Evolutionary conservation across 2,329 filamentous ascomycete genomes (phyloP).

Genomic region (Ophiostoma sp.): DNA sequence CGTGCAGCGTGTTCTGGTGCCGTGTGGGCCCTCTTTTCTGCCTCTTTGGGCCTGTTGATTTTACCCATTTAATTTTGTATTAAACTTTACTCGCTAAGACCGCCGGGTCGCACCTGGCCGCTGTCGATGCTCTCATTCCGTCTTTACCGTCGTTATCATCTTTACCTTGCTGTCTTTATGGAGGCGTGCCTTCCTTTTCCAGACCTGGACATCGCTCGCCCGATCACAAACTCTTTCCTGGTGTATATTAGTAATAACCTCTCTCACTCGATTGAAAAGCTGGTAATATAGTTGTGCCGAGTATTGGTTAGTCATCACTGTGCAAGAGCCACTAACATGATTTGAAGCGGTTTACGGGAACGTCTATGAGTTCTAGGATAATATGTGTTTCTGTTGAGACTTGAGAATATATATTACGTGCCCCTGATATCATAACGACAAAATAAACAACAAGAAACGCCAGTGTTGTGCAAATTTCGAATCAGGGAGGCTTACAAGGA

Average conservation of each 20-base stretch:
- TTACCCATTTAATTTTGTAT: background rate
- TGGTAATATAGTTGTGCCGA: background rate
- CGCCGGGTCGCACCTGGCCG: background rate
- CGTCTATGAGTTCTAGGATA: too few species aligned
- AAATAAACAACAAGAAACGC: background rate
- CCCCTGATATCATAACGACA: background rate
- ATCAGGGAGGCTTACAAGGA: background rate
- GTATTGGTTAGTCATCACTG: background rate
- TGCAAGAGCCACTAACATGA: background rate
- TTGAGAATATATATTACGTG: background rate
- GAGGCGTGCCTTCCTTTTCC: background rate
- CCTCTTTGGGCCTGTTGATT: background rate
- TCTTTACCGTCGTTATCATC: too few species aligned
- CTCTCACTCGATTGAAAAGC: background rate
- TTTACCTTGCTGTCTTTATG: background rate
- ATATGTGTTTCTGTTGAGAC: background rate
- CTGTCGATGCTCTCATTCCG: too few species aligned
- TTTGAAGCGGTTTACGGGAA: background rate
- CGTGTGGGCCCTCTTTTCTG: background rate
- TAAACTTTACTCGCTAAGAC: background rate
- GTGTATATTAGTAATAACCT: background rate
- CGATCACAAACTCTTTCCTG: background rate
- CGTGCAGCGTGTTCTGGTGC: slow-evolving; percentile 8
- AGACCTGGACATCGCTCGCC: background rate
- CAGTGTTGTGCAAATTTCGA: background rate